Base-by-base conservation (phyloP, 495 filamentous ascomycete genomes). In the Durotheca rogersii region DNA sequence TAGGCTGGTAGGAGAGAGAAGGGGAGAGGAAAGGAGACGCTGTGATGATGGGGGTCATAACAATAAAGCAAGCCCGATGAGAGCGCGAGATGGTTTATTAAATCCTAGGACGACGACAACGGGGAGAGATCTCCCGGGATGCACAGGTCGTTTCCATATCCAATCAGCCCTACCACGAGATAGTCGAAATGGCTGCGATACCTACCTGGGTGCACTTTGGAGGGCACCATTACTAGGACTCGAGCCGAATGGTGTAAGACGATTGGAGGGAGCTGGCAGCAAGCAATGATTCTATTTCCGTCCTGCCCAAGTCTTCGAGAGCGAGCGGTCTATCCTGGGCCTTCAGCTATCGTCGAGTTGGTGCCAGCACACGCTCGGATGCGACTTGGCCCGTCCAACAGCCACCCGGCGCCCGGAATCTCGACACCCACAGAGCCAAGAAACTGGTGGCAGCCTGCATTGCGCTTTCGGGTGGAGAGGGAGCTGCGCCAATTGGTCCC, bases 251-350 rank as follows among this genome's bases (percentile, higher is more conserved):
- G 37, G 42, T 53, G 43, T 53, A 53, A 47, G 37, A 36, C 42
- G 51, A 53, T 53, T 53, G 51, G 51, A 14, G 7, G 30, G 3
- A 27, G 14, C 17, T 14, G 35, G 29, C 18, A 27, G 12, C n/a
- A n/a, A n/a, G n/a, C n/a, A n/a, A n/a, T n/a, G n/a, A 35, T 41
- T 53, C 51, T 53, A 53, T 53, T 53, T 42, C 21, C 36, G 30
- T 41, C 31, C 16, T 33, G n/a, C n/a, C n/a, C n/a, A n/a, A n/a
- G n/a, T n/a, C n/a, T n/a, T n/a, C n/a, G n/a, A 11, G 15, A 29
- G 9, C 6, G 23, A 30, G 17, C 31, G 14, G 34, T 21, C 9
- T 15, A 9, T 11, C 36, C 27, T 35, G 23, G 21, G 38, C 12
- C 19, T 18, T 50, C 37, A n/a, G 29, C 29, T 21, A 47, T 19